phyloP scores from a whole-genome alignment of 371 early-diverging fungal genomes.

The Syncephalastrum contaminatum region DNA sequence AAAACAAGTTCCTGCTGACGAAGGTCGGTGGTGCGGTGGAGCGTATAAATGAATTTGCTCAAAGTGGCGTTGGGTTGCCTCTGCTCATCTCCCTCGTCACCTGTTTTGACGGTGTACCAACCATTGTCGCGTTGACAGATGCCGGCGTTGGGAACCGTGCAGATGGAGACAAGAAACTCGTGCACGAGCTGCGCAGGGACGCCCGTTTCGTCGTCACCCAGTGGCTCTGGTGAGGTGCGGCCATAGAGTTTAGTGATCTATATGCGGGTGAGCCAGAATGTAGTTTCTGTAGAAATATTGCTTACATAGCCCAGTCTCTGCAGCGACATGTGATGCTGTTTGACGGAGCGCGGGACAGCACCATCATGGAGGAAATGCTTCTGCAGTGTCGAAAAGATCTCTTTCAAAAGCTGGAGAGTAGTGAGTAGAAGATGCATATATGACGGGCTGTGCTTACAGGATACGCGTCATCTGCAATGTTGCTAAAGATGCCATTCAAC shows the following conservation, averaged over 20 bases:
- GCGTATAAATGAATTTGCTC: constrained; percentile 54
- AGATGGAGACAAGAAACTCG: constrained; percentile 70
- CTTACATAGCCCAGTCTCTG: constrained; percentile 63
- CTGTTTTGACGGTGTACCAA: constrained; percentile 61
- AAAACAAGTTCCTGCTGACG: constrained; percentile 69
- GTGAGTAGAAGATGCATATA: background rate
- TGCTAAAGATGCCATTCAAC: constrained; percentile 63
- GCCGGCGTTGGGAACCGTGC: constrained; percentile 73
- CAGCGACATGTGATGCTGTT: constrained; percentile 66
- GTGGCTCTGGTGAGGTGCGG: constrained; percentile 47
- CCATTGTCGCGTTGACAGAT: constrained; percentile 74
- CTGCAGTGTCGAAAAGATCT: constrained; percentile 56
- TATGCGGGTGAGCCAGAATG: background rate
- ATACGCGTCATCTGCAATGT: constrained; percentile 65
- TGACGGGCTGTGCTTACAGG: constrained; percentile 30
- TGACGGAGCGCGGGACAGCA: constrained; percentile 51
- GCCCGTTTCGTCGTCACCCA: constrained; percentile 28
- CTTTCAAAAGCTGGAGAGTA: constrained; percentile 53
- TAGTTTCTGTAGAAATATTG: background rate
- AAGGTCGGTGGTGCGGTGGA: constrained; percentile 69
- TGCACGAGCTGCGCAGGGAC: constrained; percentile 67
- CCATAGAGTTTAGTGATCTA: constrained; percentile 59
- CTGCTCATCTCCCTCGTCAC: constrained; percentile 13
- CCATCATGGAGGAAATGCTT: constrained; percentile 67
- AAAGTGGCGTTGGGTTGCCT: constrained; percentile 60